Base-by-base conservation (phyloP, 2,329 filamentous ascomycete genomes). In the Capronia coronata region DNA sequence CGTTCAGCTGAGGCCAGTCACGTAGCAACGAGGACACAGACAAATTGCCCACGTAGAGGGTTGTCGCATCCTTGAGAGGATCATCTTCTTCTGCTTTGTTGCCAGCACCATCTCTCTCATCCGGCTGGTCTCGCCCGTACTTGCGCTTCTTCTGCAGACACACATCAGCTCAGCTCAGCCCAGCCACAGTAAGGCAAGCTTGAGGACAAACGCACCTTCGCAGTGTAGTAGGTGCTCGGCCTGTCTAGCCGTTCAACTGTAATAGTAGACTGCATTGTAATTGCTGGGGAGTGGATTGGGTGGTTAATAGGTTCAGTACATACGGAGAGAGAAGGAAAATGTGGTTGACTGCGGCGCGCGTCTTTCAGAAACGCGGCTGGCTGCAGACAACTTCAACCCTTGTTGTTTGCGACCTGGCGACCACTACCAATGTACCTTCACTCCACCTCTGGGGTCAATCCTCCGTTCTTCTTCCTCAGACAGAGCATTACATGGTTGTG, bases 1-100 rank as follows among this genome's bases (percentile, higher is more conserved):
- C 30, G 49, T 48, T 55, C 51, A 52, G 48, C 30, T 6, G n/a
- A 5, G 22, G 25, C 30, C 25, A 43, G 23, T 8, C 38, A 25
- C n/a, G 6, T 7, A 10, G 11, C 14, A 10, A 21, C 14, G 14
- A 7, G 6, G 8, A 7, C 54, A 69, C 83, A 61, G 75, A 94
- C 79, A 98, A 76, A 68, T 98, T 98, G 63, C 93, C 93, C 40
- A 98, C 91, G 65, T 98, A 98, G 66, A 98, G 86, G 0, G 93
- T 98, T 7, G 91, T 90, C 34, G 93, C 89, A 66, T 93, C 77
- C 58, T 80, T 85, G 52, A 98, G 75, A 55, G 88, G 87, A 59
- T 95, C 88, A 53, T 87, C 83, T 38, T 79, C 71, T 46, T 80
- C 75, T n/a, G 68, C 69, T 46, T 66, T 61, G n/a, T 71, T 71